phyloP scores from a whole-genome alignment of 495 filamentous ascomycete species.

The Margaritispora aquatica region DNA sequence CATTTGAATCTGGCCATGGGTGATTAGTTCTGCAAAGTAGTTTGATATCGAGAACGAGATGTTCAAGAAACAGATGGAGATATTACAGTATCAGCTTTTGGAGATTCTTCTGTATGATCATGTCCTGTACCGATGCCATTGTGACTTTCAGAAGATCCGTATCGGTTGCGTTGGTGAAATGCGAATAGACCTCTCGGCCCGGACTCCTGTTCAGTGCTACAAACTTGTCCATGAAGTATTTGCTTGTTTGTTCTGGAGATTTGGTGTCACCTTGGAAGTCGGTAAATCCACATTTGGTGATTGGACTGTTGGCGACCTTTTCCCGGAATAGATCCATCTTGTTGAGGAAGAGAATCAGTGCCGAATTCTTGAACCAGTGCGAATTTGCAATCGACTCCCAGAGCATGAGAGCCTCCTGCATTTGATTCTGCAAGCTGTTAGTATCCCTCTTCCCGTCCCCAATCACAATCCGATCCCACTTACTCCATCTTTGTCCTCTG shows the following conservation, averaged over 20 bases:
- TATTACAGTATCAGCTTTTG: slow-evolving; percentile 87
- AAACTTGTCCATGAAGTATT: slow-evolving; percentile 90
- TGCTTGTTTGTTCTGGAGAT: slow-evolving; percentile 56
- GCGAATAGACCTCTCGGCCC: slow-evolving; percentile 84
- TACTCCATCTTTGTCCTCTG: slow-evolving; percentile 97
- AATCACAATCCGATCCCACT: slow-evolving; percentile 33
- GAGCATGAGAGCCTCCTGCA: slow-evolving; percentile 97
- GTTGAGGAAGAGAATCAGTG: slow-evolving; percentile 97
- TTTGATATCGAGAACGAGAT: not conserved
- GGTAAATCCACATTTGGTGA: slow-evolving; percentile 82
- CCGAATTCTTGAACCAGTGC: slow-evolving; percentile 93
- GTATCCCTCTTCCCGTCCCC: not conserved
- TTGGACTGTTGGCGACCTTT: slow-evolving; percentile 74
- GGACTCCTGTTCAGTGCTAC: slow-evolving; percentile 77
- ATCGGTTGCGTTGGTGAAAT: slow-evolving; percentile 92
- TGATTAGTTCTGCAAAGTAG: not conserved
- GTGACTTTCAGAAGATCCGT: slow-evolving; percentile 95
- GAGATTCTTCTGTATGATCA: slow-evolving; percentile 98
- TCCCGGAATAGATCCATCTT: slow-evolving; percentile 97
- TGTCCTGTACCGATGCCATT: slow-evolving; percentile 96
- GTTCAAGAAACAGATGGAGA: not conserved
- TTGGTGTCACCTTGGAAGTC: slow-evolving; percentile 67
- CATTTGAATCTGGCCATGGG: not conserved
- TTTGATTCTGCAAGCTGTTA: slow-evolving; percentile 73
- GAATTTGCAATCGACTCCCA: slow-evolving; percentile 98